Conservation (phyloP, 179 eudicot genomes). For the Spinacia oleracea region DNA sequence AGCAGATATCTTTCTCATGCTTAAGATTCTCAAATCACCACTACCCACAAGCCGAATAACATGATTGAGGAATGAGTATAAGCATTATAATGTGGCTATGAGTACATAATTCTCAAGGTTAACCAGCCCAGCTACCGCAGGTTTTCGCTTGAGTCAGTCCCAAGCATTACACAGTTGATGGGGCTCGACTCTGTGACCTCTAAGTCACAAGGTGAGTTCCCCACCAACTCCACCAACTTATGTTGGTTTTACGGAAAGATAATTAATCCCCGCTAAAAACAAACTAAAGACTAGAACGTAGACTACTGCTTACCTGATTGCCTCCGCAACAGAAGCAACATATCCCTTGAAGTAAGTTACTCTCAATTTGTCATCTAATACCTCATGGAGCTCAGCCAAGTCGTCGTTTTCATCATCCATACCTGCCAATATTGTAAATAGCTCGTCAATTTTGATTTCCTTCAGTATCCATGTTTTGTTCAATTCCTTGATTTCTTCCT, state of each 20-base stretch:
- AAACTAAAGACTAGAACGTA: not conserved
- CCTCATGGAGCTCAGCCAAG: constrained; percentile 47
- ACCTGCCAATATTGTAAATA: constrained; percentile 36
- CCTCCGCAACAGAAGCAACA: constrained; percentile 61
- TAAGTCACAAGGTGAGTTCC: no score
- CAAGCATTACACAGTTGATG: no score
- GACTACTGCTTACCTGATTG: constrained; percentile 52
- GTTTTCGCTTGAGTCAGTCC: no score
- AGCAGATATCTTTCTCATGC: not conserved
- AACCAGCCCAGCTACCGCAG: no score
- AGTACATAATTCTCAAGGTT: not conserved
- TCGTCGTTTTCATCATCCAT: constrained; percentile 67
- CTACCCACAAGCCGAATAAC: not conserved
- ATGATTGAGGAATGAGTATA: not conserved
- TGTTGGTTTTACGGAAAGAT: not conserved
- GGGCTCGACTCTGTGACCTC: no score
- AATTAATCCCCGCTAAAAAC: not conserved
- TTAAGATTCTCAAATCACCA: not conserved
- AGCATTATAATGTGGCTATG: not conserved
- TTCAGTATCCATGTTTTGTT: not conserved
- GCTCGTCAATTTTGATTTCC: not conserved
- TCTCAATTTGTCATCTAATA: constrained; percentile 71
- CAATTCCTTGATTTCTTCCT: not conserved
- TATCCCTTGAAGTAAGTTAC: constrained; percentile 64
- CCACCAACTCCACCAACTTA: no score